These are phyloP conservation scores for Athelia psychrophila DNA, from an alignment of 1,284 basidiomycete genomes.

Conservation along the genomic window DNA sequence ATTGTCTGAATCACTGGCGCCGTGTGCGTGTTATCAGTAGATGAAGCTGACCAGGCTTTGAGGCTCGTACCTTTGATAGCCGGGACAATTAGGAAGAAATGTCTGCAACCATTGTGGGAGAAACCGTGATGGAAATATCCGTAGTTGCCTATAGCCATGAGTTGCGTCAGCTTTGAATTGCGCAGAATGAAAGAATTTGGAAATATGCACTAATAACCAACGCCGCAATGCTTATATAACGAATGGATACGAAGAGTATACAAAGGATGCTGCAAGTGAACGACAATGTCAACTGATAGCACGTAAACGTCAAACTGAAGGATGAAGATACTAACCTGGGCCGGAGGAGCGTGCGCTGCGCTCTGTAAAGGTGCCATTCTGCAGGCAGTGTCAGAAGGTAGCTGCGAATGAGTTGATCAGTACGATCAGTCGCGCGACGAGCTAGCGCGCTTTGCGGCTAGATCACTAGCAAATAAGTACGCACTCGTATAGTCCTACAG, in stretches of 20 bases:
- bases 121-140: constrained; percentile 34
- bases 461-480: too few relatives aligned
- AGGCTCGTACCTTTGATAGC: background rate
- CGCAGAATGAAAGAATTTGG: too few relatives aligned
- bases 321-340: constrained; percentile 18
- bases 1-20: constrained; percentile 28
- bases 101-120: constrained; percentile 20
- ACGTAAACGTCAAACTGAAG: background rate
- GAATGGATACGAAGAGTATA: constrained; percentile 37
- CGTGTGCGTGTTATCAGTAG: constrained; percentile 11
- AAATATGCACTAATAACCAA: constrained; percentile 26
- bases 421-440: background rate
- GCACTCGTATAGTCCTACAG: constrained; percentile 30
- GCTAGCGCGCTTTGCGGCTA: too few relatives aligned
- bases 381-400: constrained; percentile 39
- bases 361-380: constrained; percentile 37
- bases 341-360: constrained; percentile 25
- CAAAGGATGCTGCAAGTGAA: constrained; percentile 21
- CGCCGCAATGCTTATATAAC: constrained; percentile 36
- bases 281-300: too few relatives aligned
- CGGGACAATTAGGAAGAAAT: background rate
- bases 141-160: constrained; percentile 14
- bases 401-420: constrained; percentile 16
- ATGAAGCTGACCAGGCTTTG: background rate
- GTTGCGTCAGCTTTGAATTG: too few relatives aligned